A percentile compares a stretch with the other conserved stretches of the same genome.
Evolutionary conservation across 495 filamentous ascomycete species (phyloP).

Genomic region (Penicillium atrosanguineum): DNA sequence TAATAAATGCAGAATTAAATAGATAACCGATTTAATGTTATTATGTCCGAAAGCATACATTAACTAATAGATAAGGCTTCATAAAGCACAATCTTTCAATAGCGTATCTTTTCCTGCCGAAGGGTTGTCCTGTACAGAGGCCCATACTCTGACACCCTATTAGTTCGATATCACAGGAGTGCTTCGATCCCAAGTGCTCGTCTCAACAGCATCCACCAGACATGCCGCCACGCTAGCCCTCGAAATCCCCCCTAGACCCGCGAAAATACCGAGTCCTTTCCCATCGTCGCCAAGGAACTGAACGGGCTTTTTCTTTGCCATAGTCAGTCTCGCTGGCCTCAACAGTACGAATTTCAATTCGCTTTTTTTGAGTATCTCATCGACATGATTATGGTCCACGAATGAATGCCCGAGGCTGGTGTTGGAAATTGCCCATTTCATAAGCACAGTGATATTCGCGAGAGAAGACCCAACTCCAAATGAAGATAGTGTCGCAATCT

Average conservation of each 20-base stretch:
- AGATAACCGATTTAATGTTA: too few relatives aligned
- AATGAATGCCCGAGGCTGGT: conserved; percentile 29
- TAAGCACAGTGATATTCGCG: conserved; percentile 27
- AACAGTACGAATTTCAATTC: conserved; percentile 32
- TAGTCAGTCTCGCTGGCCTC: conserved; percentile 33
- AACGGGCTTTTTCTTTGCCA: conserved; percentile 27
- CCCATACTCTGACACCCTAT: background rate
- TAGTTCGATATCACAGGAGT: conserved; percentile 32
- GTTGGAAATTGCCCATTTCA: conserved; percentile 30
- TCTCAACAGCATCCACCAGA: conserved; percentile 41
- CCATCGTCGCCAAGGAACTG: conserved; percentile 32
- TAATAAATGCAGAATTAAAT: too few relatives aligned
- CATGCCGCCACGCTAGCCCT: conserved; percentile 41
- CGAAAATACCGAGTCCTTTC: conserved; percentile 26
- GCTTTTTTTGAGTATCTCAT: conserved; percentile 23
- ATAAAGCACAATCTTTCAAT: too few relatives aligned
- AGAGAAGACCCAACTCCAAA: conserved; percentile 36
- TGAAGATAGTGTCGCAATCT: conserved; percentile 37
- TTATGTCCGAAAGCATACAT: too few relatives aligned
- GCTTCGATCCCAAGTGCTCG: conserved; percentile 29
- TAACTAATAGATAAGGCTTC: too few relatives aligned
- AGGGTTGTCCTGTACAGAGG: too few relatives aligned
- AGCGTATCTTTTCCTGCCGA: too few relatives aligned
- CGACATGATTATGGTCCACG: conserved; percentile 36
- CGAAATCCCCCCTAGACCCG: conserved; percentile 26